Base-by-base conservation (phyloP, 192 early-diverging fungal genomes). In the Mortierella antarctica region DNA sequence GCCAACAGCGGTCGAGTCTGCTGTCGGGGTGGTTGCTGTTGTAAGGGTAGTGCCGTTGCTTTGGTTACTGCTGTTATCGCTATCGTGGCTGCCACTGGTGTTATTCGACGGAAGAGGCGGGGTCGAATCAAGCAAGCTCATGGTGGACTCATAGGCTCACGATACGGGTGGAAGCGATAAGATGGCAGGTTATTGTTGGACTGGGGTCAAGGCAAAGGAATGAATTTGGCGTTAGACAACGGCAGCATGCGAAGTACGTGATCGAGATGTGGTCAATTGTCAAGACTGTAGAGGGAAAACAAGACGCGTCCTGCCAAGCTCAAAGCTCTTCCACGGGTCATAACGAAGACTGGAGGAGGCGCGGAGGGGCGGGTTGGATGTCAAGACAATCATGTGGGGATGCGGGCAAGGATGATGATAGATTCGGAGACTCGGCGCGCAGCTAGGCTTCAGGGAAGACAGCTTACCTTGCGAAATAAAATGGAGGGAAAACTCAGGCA, bases 101-200 rank as follows among this genome's bases (percentile, higher is more conserved):
- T 31, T 75, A 18, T 75, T 75, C 73, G 73, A 75, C 73, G 65
- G 58, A 62, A 67, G 64, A 61, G 68, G 40, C 5, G 57, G 65
- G 61, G 70, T 52, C 69, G 77, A 71, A 80, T 80, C 77, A 67
- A 71, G 69, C 77, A 80, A 57, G 70, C 70, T 80, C 77, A 80
- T 80, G 70, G 57, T 72, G 65, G 48, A 70, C 68, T 67, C 77
- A 80, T 80, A 80, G 51, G 73, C 54, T 54, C 53, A 51, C 51
- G 56, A 66, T 53, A 58, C 51, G 48, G 42, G 10, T 41, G 6
- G 40, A 48, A 40, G 56, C 2, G 31, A 60, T n/a, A 47, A 51
- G 31, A 31, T 31, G 31, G 31, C 31, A 2, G 31, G 31, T 3
- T 31, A 67, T 49, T 15, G 47, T n/a, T 18, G 64, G 11, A 66